phyloP scores from a whole-genome alignment of 441 rosid genomes.

The Erysimum cheiri region DNA sequence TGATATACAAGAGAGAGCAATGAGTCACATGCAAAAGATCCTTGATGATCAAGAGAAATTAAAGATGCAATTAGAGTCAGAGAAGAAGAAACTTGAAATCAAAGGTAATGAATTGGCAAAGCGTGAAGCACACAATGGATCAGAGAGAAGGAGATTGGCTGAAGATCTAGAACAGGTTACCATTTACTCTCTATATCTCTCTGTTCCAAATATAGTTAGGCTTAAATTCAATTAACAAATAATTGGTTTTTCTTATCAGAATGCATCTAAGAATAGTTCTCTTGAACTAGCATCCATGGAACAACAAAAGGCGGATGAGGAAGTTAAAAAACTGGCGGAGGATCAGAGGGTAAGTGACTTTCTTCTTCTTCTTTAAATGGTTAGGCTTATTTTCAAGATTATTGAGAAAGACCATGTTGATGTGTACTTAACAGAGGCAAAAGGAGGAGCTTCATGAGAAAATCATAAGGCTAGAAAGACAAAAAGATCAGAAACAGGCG shows the following conservation, averaged over 20 bases:
- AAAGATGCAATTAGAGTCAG: slow-evolving; percentile 69
- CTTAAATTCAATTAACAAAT: too few relatives aligned
- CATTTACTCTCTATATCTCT: slow-evolving; percentile 3
- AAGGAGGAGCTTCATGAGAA: slow-evolving; percentile 80
- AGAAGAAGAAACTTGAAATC: slow-evolving; percentile 70
- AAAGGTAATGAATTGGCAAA: slow-evolving; percentile 72
- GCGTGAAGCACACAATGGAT: slow-evolving; percentile 85
- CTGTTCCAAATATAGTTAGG: neutral
- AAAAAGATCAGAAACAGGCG: slow-evolving; percentile 81
- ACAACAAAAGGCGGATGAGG: slow-evolving; percentile 81
- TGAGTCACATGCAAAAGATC: slow-evolving; percentile 68
- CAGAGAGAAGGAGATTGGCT: slow-evolving; percentile 62
- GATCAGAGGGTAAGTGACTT: slow-evolving; percentile 68
- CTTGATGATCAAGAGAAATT: slow-evolving; percentile 71
- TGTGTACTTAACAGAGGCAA: slow-evolving; percentile 62
- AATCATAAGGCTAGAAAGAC: slow-evolving; percentile 68
- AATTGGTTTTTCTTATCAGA: slow-evolving; percentile 46
- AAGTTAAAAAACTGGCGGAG: slow-evolving; percentile 82
- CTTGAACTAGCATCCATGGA: slow-evolving; percentile 80
- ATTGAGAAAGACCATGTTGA: slow-evolving; percentile 5
- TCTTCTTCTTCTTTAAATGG: slow-evolving; percentile 19
- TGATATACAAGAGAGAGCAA: slow-evolving; percentile 63
- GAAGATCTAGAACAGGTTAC: slow-evolving; percentile 78
- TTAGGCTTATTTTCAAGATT: slow-evolving; percentile 13
- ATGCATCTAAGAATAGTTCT: slow-evolving; percentile 68